phyloP scores from a whole-genome alignment of 106 monocot genomes.

The Acorus calamus region DNA sequence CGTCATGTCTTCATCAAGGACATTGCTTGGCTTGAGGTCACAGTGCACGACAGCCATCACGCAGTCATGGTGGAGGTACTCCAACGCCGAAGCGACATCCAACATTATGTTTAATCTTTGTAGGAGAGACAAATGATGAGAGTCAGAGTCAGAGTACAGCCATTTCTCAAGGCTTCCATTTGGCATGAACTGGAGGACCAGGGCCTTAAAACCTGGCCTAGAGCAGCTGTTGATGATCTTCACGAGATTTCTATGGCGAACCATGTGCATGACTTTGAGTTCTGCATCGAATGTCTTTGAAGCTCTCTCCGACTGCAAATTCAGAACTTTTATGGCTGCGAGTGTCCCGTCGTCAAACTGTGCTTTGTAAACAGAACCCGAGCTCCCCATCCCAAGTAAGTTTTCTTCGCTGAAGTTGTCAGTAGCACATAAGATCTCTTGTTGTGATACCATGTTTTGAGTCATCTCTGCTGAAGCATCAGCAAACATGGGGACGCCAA shows the following conservation, averaged over 20 bases:
- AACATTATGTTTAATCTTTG: conserved; percentile 13
- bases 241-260: conserved; percentile 17
- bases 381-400: conserved; percentile 12
- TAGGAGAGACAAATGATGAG: conserved; percentile 4
- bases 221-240: conserved; percentile 17
- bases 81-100: conserved; percentile 16
- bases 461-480: background rate
- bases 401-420: conserved; percentile 17
- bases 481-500: background rate
- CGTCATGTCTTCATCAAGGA: conserved; percentile 6
- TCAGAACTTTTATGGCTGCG: conserved; percentile 13
- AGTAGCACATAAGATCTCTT: conserved; percentile 16
- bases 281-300: conserved; percentile 16
- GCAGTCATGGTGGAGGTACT: conserved; percentile 20
- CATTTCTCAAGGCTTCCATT: conserved; percentile 18
- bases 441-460: conserved; percentile 8
- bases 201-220: conserved; percentile 16
- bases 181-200: conserved; percentile 19
- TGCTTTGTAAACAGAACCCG: conserved; percentile 11
- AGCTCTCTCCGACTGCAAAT: conserved; percentile 4
- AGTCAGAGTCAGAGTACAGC: conserved; percentile 19
- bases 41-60: conserved; percentile 7
- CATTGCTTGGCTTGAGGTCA: background rate
- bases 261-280: conserved; percentile 7
- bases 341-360: conserved; percentile 3